Conservation (phyloP, 2,329 filamentous ascomycete genomes). For the Didymellaceae sp. region DNA sequence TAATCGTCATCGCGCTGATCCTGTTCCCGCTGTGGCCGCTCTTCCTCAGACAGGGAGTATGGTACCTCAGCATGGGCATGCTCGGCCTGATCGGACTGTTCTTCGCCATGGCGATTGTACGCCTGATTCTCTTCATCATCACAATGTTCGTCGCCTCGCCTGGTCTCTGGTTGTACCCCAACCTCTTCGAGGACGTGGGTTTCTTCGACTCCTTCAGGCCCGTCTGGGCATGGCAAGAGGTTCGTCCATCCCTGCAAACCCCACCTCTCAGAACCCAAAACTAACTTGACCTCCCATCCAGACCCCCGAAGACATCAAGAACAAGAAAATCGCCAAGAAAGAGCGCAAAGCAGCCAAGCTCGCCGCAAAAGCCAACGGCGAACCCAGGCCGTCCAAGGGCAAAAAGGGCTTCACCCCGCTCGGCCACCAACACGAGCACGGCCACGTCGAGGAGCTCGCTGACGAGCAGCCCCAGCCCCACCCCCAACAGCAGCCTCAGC, state of each 20-base stretch:
- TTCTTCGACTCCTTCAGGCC: conserved; percentile 98
- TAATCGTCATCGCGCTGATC: conserved; percentile 85
- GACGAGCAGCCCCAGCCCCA: conserved; percentile 1
- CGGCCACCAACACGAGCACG: conserved; percentile 23
- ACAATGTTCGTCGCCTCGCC: conserved; percentile 86
- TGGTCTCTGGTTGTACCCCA: conserved; percentile 97
- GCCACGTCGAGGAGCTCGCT: conserved; percentile 8
- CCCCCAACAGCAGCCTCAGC: background rate
- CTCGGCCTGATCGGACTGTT: conserved; percentile 88
- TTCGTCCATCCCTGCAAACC: conserved; percentile 46
- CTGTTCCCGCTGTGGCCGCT: conserved; percentile 97
- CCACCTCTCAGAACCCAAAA: background rate
- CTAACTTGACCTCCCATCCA: conserved; percentile 16
- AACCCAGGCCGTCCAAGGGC: conserved; percentile 37
- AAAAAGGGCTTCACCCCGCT: conserved; percentile 44
- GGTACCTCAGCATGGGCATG: conserved; percentile 96
- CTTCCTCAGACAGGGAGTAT: conserved; percentile 88
- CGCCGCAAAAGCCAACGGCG: conserved; percentile 35
- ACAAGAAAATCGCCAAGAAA: conserved; percentile 53
- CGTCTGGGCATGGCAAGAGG: conserved; percentile 98
- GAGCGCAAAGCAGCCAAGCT: conserved; percentile 45
- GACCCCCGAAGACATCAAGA: conserved; percentile 52
- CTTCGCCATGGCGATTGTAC: conserved; percentile 97
- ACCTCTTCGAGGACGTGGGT: conserved; percentile 97
- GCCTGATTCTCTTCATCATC: conserved; percentile 89